These are phyloP conservation scores for Suillus fuscotomentosus DNA, from an alignment of 768 basidiomycete genomes.

Conservation along the genomic window DNA sequence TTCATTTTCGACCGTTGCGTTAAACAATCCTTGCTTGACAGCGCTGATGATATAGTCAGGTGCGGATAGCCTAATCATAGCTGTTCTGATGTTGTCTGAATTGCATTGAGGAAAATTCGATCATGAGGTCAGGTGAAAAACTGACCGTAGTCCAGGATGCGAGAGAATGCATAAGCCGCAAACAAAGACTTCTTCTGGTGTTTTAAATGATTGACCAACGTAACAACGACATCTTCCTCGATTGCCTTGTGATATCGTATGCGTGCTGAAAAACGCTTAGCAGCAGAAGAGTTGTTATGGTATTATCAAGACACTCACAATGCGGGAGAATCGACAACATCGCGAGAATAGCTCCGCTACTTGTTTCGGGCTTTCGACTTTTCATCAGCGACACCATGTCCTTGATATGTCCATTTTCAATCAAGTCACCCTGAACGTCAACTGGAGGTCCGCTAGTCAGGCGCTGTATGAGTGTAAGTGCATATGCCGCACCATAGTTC, in stretches of 20 bases:
- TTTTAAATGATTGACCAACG: constrained; percentile 3
- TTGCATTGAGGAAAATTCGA: background rate
- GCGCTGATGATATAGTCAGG: background rate
- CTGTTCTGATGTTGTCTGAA: background rate
- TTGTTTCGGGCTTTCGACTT: background rate
- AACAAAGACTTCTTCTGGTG: background rate
- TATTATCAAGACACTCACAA: background rate
- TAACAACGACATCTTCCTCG: background rate
- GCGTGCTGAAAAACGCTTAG: background rate
- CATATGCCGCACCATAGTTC: background rate
- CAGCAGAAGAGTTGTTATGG: background rate
- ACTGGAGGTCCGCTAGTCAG: background rate
- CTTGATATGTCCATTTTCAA: background rate
- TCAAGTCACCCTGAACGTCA: constrained; percentile 4
- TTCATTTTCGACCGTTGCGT: constrained; percentile 4
- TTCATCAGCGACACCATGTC: background rate
- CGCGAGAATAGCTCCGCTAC: constrained; percentile 4
- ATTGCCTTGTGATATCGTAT: constrained; percentile 3
- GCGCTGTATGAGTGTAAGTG: background rate
- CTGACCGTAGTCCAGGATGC: background rate
- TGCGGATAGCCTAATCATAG: background rate
- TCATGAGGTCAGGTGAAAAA: background rate
- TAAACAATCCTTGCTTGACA: constrained; percentile 1
- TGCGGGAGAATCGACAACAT: background rate
- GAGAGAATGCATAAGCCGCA: constrained; percentile 6